Base-by-base conservation (phyloP, 2,329 filamentous ascomycete genomes). In the Xylariaceae sp. region DNA sequence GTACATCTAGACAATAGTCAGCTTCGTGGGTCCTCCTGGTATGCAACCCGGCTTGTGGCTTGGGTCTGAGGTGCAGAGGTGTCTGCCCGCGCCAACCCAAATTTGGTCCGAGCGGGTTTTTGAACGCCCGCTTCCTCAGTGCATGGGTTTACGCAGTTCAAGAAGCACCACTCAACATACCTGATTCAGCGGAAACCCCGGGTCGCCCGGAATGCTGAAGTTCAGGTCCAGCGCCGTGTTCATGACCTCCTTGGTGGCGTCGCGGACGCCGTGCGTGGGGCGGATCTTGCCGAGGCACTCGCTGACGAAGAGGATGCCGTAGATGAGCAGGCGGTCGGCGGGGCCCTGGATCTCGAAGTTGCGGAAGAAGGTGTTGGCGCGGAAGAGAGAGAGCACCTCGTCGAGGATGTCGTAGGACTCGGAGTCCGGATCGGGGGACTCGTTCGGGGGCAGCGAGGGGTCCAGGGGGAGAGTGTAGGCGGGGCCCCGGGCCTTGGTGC, bases 331-430 rank as follows among this genome's bases (percentile, higher is more conserved):
- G 31, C 93, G 80, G 69, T 98, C 93, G 44, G 93, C 91, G 19
- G 89, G 87, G 12, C 93, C 93, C 69, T 95, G 91, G 72, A 97
- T 95, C 75, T 97, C 93, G 60, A 98, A 98, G 77, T 97, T 98
- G 60, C 93, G 87, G 78, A 97, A 98, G 69, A 98, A 91, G 46
- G 91, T 96, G 74, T 98, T 97, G 58, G 93, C 91, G 51, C 93
- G 88, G 78, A 97, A 98, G 37, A 97, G 79, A 11, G 84, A 78
- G 41, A 98, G 78, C 38, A 94, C 83, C 73, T 98, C 93, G 69
- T 98, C 93, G 41, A 97, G 79, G 48, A 93, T 87, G 72, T 98
- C 93, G 75, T 97, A 97, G 60, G 86, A 90, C 66, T 95, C 89
- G 66, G 81, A 84, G 65, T 93, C 88, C 37, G 89, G 85, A 64